Evolutionary conservation across 1,284 basidiomycete species (phyloP).

Genomic region (Apiotrichum veenhuisii): DNA sequence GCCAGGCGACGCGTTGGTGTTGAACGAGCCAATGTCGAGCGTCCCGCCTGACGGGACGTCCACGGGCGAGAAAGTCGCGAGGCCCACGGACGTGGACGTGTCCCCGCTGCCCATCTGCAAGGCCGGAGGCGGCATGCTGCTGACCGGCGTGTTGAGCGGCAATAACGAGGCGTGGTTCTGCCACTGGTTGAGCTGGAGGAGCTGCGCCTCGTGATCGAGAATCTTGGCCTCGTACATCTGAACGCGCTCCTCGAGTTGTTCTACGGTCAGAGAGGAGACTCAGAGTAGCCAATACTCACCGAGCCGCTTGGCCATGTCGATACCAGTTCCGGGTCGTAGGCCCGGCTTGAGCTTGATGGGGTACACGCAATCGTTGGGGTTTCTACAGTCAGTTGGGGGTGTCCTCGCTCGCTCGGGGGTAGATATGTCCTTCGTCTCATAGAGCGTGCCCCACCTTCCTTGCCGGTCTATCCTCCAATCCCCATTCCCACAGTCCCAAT

Average conservation of each 20-base stretch:
- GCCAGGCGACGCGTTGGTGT: conserved; percentile 27
- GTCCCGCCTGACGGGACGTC: conserved; percentile 8
- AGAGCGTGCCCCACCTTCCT: too few species aligned
- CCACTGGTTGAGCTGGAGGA: conserved; percentile 22
- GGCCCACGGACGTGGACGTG: neutral
- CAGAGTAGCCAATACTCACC: conserved; percentile 25
- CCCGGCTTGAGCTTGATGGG: conserved; percentile 48
- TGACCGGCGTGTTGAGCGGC: neutral
- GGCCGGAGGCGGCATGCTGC: neutral
- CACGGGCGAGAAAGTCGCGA: conserved; percentile 4
- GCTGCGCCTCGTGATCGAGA: conserved; percentile 33
- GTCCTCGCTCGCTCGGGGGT: neutral
- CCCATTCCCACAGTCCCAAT: too few species aligned
- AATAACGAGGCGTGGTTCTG: neutral
- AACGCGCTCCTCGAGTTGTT: conserved; percentile 39
- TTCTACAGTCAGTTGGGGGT: conserved; percentile 24
- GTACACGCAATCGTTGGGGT: conserved; percentile 42
- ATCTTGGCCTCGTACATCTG: conserved; percentile 31
- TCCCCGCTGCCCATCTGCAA: neutral
- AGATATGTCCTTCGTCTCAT: too few species aligned
- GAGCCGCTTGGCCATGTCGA: conserved; percentile 43
- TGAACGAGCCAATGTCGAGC: conserved; percentile 26
- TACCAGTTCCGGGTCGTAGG: conserved; percentile 45
- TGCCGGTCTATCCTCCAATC: too few species aligned
- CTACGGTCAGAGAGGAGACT: conserved; percentile 14